phyloP scores from a whole-genome alignment of 768 basidiomycete species.

The Leucosporidium yakuticum region DNA sequence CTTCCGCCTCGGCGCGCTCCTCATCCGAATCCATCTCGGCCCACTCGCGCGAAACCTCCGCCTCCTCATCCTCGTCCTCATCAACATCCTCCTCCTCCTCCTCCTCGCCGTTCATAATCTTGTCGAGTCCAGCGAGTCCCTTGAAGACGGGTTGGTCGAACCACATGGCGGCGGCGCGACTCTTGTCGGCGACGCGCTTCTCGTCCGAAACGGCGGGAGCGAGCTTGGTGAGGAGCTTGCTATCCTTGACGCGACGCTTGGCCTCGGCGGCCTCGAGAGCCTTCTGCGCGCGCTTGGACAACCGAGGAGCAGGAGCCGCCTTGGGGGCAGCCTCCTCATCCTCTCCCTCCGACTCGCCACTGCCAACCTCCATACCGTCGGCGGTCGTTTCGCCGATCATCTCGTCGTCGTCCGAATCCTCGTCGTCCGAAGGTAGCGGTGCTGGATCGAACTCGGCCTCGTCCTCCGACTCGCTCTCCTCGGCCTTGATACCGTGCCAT shows the following conservation, averaged over 20 bases:
- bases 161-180: constrained; percentile 70
- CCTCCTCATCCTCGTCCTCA: constrained; percentile 27
- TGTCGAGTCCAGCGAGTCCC: constrained; percentile 50
- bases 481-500: constrained; percentile 67
- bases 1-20: constrained; percentile 43
- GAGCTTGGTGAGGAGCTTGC: constrained; percentile 53
- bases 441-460: constrained; percentile 5
- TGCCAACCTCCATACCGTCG: background rate
- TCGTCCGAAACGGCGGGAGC: background rate
- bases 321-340: constrained; percentile 5
- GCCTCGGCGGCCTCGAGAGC: constrained; percentile 23
- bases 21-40: constrained; percentile 34
- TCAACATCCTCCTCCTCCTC: constrained; percentile 40
- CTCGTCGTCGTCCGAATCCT: constrained; percentile 26
- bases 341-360: constrained; percentile 11
- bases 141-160: constrained; percentile 89
- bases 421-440: constrained; percentile 25
- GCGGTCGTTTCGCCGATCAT: background rate
- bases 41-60: constrained; percentile 28
- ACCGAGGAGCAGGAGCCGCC: constrained; percentile 34
- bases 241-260: constrained; percentile 39
- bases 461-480: constrained; percentile 44
- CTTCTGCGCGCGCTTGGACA: constrained; percentile 47
- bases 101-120: constrained; percentile 33
- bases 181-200: constrained; percentile 39